These are phyloP conservation scores for Rhynchosporium graminicola DNA, from an alignment of 2,329 filamentous ascomycete genomes.

Conservation along the genomic window DNA sequence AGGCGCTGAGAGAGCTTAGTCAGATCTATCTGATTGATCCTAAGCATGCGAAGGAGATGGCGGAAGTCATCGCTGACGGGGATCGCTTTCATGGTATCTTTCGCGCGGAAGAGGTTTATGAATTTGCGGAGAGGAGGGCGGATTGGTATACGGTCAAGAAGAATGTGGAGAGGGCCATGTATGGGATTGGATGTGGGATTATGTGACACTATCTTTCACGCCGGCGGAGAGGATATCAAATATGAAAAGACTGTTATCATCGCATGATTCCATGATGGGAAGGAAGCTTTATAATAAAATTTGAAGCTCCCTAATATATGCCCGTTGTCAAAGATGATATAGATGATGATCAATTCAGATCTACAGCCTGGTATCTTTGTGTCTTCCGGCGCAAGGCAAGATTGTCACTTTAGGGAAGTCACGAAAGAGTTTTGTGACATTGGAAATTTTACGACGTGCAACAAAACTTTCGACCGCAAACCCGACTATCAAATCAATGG, in stretches of 20 bases:
- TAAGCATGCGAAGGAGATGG: constrained; percentile 88
- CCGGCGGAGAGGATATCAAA: background rate
- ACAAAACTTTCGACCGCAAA: too few relatives aligned
- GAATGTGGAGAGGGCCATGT: constrained; percentile 94
- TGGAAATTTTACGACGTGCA: too few relatives aligned
- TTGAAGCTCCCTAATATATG: too few relatives aligned
- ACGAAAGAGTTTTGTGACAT: too few relatives aligned
- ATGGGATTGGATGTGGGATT: constrained; percentile 82
- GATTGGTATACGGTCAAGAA: constrained; percentile 93
- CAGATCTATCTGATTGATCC: constrained; percentile 94
- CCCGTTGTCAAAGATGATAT: too few relatives aligned
- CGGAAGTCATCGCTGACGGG: constrained; percentile 88
- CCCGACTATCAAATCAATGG: too few relatives aligned
- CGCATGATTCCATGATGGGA: too few relatives aligned
- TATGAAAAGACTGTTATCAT: background rate
- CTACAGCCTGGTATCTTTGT: background rate
- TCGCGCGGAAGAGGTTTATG: constrained; percentile 93
- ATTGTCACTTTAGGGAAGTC: too few relatives aligned
- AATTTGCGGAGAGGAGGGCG: constrained; percentile 89
- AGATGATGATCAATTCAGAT: too few relatives aligned
- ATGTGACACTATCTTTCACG: constrained; percentile 62
- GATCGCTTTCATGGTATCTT: constrained; percentile 92
- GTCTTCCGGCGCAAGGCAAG: too few relatives aligned
- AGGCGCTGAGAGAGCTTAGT: constrained; percentile 84
- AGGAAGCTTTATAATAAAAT: too few relatives aligned